A percentile compares a stretch with the other conserved stretches of the same genome.
These are phyloP conservation scores for Penicillium sp. DNA, from an alignment of 2,329 filamentous ascomycete species.

Conservation along the genomic window DNA sequence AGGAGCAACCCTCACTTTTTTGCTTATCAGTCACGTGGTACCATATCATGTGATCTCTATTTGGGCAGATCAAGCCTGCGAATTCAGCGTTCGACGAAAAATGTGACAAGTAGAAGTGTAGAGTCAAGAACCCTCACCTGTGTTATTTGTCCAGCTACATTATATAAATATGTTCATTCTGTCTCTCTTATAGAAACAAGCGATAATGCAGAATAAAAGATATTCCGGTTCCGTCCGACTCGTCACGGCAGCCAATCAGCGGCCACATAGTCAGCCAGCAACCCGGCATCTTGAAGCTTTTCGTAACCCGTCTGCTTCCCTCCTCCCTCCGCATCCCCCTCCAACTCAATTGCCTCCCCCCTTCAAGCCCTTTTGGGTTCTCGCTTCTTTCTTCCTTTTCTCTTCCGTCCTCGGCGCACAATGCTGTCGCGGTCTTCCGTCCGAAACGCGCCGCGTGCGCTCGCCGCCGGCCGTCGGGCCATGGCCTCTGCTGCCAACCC, in stretches of 20 bases:
- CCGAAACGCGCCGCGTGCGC: constrained; percentile 62
- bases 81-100: not conserved
- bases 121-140: not conserved
- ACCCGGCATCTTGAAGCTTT: constrained; percentile 45
- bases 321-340: constrained; percentile 26
- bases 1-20: constrained; percentile 19
- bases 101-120: not conserved
- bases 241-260: constrained; percentile 41
- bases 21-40: constrained; percentile 28
- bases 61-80: not conserved
- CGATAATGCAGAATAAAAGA: constrained; percentile 13
- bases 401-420: constrained; percentile 51
- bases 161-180: not conserved
- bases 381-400: constrained; percentile 25
- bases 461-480: constrained; percentile 58
- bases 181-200: not conserved
- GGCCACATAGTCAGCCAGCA: constrained; percentile 34
- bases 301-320: constrained; percentile 34
- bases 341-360: constrained; percentile 26
- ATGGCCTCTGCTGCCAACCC: constrained; percentile 66
- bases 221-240: constrained; percentile 40
- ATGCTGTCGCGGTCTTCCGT: constrained; percentile 69
- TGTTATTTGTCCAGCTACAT: not conserved
- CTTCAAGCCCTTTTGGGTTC: constrained; percentile 39
- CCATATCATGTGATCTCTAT: constrained; percentile 12